Evolutionary conservation across 1,139 yeast species (phyloP).

Genomic region (Geotrichum histeridarum): DNA sequence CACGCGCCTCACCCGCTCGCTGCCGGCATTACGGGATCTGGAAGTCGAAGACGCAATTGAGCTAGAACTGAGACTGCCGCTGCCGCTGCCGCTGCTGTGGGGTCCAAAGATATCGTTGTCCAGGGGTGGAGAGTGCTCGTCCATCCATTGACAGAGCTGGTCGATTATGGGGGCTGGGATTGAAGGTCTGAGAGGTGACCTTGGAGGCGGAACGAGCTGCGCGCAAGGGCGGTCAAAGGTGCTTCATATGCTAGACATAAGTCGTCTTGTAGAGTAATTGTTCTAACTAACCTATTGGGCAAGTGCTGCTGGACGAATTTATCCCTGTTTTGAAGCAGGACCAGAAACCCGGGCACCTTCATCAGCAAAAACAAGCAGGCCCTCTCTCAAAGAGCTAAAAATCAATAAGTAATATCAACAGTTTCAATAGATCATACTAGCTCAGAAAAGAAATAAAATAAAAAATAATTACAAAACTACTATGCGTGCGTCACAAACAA

Average conservation of each 20-base stretch:
- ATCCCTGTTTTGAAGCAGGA: background rate
- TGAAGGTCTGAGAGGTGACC: background rate
- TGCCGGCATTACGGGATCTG: background rate
- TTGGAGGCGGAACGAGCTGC: background rate
- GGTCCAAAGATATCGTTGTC: background rate
- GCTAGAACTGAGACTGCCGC: background rate
- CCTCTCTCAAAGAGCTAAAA: background rate
- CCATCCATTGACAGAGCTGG: slow-evolving; percentile 6
- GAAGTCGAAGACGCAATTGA: background rate
- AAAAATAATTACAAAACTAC: background rate
- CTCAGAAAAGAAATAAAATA: background rate
- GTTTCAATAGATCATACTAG: background rate
- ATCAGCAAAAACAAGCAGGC: background rate
- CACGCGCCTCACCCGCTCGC: no score
- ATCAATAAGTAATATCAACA: background rate
- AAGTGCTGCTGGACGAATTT: background rate
- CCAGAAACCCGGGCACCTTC: background rate
- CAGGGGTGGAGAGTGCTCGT: background rate
- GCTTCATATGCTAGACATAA: background rate
- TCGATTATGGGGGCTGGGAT: background rate
- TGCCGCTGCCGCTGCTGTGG: no score
- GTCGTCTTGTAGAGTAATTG: no score
- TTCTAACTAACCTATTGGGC: background rate
- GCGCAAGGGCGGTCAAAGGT: background rate
- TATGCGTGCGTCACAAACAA: background rate